Evolutionary conservation across 2,329 filamentous ascomycete species (phyloP).

Genomic region (Curvularia hawaiiensis): DNA sequence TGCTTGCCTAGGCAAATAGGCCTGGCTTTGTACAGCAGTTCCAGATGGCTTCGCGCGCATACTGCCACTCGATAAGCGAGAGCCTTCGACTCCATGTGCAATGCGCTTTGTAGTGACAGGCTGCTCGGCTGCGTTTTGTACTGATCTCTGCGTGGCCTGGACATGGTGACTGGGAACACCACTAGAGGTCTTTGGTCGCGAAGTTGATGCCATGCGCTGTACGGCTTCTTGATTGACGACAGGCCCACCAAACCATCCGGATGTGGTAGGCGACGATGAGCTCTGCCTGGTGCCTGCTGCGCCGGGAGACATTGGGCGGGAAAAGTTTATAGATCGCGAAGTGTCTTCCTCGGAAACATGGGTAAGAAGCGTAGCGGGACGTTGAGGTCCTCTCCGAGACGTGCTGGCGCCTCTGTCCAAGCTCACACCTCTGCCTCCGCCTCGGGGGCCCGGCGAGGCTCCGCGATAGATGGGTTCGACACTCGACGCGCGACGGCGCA

Average conservation of each 20-base stretch:
- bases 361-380: slow-evolving; percentile 43
- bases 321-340: slow-evolving; percentile 58
- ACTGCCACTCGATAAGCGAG: slow-evolving; percentile 56
- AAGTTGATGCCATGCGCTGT: slow-evolving; percentile 34
- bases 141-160: slow-evolving; percentile 35
- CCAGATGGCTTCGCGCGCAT: slow-evolving; percentile 57
- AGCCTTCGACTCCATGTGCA: slow-evolving; percentile 44
- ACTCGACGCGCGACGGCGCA: slow-evolving; percentile 52
- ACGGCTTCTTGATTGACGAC: slow-evolving; percentile 39
- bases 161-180: slow-evolving; percentile 27
- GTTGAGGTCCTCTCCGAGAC: slow-evolving; percentile 32
- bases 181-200: slow-evolving; percentile 36
- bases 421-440: slow-evolving; percentile 47
- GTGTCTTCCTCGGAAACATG: slow-evolving; percentile 52
- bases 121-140: slow-evolving; percentile 44
- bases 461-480: slow-evolving; percentile 57
- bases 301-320: slow-evolving; percentile 56
- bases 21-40: slow-evolving; percentile 49
- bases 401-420: slow-evolving; percentile 45
- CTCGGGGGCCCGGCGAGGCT: slow-evolving; percentile 49
- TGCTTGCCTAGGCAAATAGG: slow-evolving; percentile 22
- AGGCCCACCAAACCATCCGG: slow-evolving; percentile 49
- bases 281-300: slow-evolving; percentile 16
- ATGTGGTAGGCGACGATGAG: slow-evolving; percentile 19
- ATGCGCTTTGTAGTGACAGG: slow-evolving; percentile 51